Base-by-base conservation (phyloP, 176 grass and related monocot species). In the Guadua angustifolia region DNA sequence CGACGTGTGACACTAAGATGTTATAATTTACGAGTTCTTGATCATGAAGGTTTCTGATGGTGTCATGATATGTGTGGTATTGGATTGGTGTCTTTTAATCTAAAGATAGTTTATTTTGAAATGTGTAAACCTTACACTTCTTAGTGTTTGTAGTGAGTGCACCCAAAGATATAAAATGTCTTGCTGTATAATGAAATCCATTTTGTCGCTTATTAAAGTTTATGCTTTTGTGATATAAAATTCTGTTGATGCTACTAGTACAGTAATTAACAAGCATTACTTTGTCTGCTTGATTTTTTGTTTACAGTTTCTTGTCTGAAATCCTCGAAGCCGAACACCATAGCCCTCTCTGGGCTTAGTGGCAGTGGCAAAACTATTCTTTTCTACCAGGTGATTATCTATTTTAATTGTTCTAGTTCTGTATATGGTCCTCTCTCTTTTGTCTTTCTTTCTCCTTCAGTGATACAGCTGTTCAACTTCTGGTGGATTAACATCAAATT, bases 311-410 rank as follows among this genome's bases (percentile, higher is more conserved):
- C 80, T 80, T 85, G 85, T 21, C 51, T 94, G 56, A 92, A 88
- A 85, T 86, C 87, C 58, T 92, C 93, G 0, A 95, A 99, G 83
- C 69, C 88, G 14, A 95, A 92, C 42, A 95, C 96, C 32, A 86
- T 99, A 38, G 69, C 92, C 78, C 86, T 99, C 77, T 92, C 91
- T 52, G 93, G 96, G 73, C 86, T 99, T 42, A 94, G 56, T 85
- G 93, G 93, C 55, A 89, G 96, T 82, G 96, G 96, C n/a, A 99
- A 99, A 90, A 95, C 96, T 62, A 74, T 91, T 65, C 91, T 99
- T 29, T 99, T 95, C 79, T 95, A 94, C 69, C 96, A 99, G 89
- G 96, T 95, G 90, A 61, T 61, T 82, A 4, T 29, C 26, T 65
- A 47, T 40, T 69, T 77, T 25, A 88, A 33, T 16, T 21, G n/a